These are phyloP conservation scores for Fraxinus xanthoxyloides DNA, from an alignment of 305 asterid genomes.

Conservation along the genomic window DNA sequence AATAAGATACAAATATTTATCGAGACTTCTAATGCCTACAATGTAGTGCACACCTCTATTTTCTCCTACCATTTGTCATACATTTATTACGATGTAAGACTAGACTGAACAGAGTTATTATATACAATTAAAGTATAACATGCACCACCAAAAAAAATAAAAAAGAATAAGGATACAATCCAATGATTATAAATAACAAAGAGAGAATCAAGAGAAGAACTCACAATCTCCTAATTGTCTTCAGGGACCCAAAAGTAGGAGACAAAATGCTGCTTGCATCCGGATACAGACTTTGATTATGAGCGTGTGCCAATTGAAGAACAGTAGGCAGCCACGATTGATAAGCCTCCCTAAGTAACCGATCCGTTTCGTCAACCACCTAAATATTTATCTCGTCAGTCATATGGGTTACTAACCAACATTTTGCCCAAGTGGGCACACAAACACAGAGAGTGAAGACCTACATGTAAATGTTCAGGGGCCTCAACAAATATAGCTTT, in stretches of 20 bases:
- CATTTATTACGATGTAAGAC: neutral
- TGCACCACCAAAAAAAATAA: neutral
- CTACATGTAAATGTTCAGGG: neutral
- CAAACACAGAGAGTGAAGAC: neutral
- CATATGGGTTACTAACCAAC: neutral
- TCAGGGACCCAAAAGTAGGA: slow-evolving; percentile 48
- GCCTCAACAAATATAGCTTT: neutral
- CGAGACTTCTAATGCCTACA: neutral
- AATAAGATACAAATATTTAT: neutral
- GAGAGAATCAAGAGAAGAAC: slow-evolving; percentile 29
- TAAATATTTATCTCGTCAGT: slow-evolving; percentile 20
- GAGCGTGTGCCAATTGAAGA: slow-evolving; percentile 40
- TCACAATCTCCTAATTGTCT: slow-evolving; percentile 73
- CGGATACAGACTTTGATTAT: slow-evolving; percentile 20
- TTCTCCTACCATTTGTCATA: neutral
- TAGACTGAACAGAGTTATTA: neutral
- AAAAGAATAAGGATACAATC: neutral
- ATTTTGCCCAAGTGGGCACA: neutral
- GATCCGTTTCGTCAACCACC: slow-evolving; percentile 95
- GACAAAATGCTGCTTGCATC: neutral
- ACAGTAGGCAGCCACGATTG: slow-evolving; percentile 95
- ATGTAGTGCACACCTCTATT: neutral
- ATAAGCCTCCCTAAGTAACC: slow-evolving; percentile 85
- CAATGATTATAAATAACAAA: neutral
- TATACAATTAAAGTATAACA: neutral